Percentiles rank a stretch among this genome's conserved stretches.
These are phyloP conservation scores for Mrakia blollopis DNA, from an alignment of 768 basidiomycete genomes.

Conservation along the genomic window DNA sequence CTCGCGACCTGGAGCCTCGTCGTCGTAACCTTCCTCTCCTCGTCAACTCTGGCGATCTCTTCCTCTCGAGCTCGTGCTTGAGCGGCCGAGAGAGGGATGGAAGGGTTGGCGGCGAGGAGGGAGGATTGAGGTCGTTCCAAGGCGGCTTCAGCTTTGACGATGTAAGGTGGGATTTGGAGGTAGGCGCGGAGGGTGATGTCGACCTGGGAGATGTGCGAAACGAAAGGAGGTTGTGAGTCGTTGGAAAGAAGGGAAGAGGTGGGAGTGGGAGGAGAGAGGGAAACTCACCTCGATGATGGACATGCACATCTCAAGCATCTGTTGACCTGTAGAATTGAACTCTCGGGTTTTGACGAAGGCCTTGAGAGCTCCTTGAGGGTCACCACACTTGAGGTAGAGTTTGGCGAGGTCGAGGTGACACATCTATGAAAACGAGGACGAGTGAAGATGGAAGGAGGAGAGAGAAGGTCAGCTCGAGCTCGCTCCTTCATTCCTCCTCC, in stretches of 20 bases:
- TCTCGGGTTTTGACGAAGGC: conserved; percentile 88
- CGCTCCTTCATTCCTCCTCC: conserved; percentile 1
- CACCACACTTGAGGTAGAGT: conserved; percentile 68
- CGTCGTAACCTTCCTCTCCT: conserved; percentile 10
- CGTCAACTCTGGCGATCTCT: background rate
- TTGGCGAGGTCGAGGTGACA: conserved; percentile 81
- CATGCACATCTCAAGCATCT: conserved; percentile 84
- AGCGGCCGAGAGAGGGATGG: conserved; percentile 30
- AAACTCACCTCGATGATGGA: conserved; percentile 45
- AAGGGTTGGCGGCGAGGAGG: background rate
- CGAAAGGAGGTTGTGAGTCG: background rate
- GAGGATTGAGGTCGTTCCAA: conserved; percentile 29
- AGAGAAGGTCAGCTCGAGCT: background rate
- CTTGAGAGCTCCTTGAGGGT: conserved; percentile 65
- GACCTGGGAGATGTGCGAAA: conserved; percentile 3
- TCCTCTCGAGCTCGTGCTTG: conserved; percentile 22
- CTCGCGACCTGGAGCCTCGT: conserved; percentile 21
- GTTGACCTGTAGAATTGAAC: conserved; percentile 82
- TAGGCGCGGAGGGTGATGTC: conserved; percentile 21
- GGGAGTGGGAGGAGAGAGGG: background rate
- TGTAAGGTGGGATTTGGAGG: conserved; percentile 22
- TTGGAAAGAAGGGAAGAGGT: background rate
- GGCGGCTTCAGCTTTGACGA: conserved; percentile 30
- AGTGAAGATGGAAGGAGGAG: conserved; percentile 35
- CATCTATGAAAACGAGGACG: conserved; percentile 56